Base-by-base conservation (phyloP, 2,329 filamentous ascomycete species). In the Colletotrichum abscissum region DNA sequence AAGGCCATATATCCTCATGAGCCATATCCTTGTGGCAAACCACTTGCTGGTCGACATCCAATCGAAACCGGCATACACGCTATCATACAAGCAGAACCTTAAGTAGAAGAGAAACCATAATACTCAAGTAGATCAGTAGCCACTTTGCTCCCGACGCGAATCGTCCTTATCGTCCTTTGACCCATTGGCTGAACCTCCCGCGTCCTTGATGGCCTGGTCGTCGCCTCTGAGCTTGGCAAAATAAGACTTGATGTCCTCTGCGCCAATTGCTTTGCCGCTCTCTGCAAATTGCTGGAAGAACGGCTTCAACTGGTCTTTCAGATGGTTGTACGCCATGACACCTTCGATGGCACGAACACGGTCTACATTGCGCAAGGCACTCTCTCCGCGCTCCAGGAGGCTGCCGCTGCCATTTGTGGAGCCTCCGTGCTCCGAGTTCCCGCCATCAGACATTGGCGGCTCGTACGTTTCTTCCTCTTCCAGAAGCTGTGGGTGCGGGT, bases 381-480 rank as follows among this genome's bases (percentile, higher is more conserved):
- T 96, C 84, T 99, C 97, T 59, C 97, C 97, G 22, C 95, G 94
- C 63, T 98, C 95, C 42, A 97, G 91, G 2, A 99, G 87, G 75
- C 93, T 97, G 58, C 94, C 94, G 42, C 94, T 95, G 63, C 94
- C 93, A 5, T 90, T 87, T 2, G 89, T 91, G 4, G 88, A 90
- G 35, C 86, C 88, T 55, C 86, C 87, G 46, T 88, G 85, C 22
- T 86, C 88, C 2, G 88, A 90, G 6, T 85, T 87, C 2, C 86
- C 89, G 19, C 88, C 86, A 1, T 92, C 89, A 0, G 95, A 98
- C 5, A 98, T 86, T 1, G 96, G 95, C 0, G 96, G 97, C 78
- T 98, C 95, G 82, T 99, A 99, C 1, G 91, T 92, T 42, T 98
- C 95, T 86, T 99, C 97, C 82, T 97, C 95, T 79, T 98, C 95